Evolutionary conservation across 768 basidiomycete genomes (phyloP).

Genomic region (Paxillus rubicundulus): DNA sequence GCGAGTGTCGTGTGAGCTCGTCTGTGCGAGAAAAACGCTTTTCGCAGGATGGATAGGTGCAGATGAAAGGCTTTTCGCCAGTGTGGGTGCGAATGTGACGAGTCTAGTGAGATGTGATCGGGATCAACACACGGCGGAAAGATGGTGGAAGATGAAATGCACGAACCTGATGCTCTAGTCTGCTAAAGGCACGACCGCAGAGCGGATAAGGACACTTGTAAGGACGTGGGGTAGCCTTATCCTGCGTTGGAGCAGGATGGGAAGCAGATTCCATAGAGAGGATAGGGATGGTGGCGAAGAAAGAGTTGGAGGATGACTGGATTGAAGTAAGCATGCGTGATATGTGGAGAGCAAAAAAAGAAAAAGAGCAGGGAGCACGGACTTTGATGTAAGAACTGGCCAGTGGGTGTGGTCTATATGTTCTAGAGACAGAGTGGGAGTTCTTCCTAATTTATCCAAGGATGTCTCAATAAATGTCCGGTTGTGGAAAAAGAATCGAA

Average conservation of each 20-base stretch:
- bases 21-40: conserved; percentile 98
- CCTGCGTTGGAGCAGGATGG: conserved; percentile 18
- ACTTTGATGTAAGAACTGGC: conserved; percentile 17
- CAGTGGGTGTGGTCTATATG: conserved; percentile 3
- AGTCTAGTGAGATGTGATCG: conserved; percentile 52
- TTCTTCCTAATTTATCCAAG: conserved; percentile 20
- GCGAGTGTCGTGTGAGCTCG: conserved; percentile 93
- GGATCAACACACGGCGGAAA: conserved; percentile 15
- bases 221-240: conserved; percentile 58
- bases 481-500: conserved; percentile 24
- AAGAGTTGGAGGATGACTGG: conserved; percentile 14
- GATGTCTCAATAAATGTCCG: conserved; percentile 9
- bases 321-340: conserved; percentile 30
- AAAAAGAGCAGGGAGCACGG: conserved; percentile 10
- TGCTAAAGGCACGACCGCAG: conserved; percentile 93
- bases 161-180: conserved; percentile 91
- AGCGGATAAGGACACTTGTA: conserved; percentile 95
- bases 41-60: conserved; percentile 91
- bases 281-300: conserved; percentile 11
- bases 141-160: conserved; percentile 3
- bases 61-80: conserved; percentile 95
- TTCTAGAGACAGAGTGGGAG: conserved; percentile 14
- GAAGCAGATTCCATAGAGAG: conserved; percentile 24
- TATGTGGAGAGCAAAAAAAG: conserved; percentile 8
- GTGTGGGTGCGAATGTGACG: conserved; percentile 98